A percentile compares a stretch with the other conserved stretches of the same genome.
phyloP scores from a whole-genome alignment of 2,329 filamentous ascomycete genomes.

The Botrytis pseudocinerea region DNA sequence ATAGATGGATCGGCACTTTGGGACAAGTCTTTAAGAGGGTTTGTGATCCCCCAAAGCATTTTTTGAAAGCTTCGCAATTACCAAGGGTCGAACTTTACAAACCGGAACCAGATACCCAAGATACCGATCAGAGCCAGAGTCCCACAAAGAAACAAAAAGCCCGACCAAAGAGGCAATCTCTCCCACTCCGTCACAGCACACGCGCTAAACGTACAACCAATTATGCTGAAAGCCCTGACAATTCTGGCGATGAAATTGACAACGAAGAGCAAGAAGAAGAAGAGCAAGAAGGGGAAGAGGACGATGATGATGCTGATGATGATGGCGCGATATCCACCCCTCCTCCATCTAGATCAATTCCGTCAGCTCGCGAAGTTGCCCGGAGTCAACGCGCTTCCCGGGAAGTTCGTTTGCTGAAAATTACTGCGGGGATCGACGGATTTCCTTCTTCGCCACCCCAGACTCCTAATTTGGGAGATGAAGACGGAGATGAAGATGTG shows the following conservation, averaged over 20 bases:
- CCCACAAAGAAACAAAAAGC: slow-evolving; percentile 25
- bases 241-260: slow-evolving; percentile 24
- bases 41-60: slow-evolving; percentile 40
- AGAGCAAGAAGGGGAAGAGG: slow-evolving; percentile 15
- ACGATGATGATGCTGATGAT: slow-evolving; percentile 26
- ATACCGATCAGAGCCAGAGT: slow-evolving; percentile 25
- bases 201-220: slow-evolving; percentile 27
- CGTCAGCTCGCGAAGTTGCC: slow-evolving; percentile 16
- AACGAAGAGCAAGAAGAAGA: slow-evolving; percentile 22
- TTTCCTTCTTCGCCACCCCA: slow-evolving; percentile 26
- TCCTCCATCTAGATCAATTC: neutral
- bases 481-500: slow-evolving; percentile 24
- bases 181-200: slow-evolving; percentile 26
- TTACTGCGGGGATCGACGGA: slow-evolving; percentile 36
- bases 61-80: slow-evolving; percentile 20
- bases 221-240: slow-evolving; percentile 36
- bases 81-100: neutral
- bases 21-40: slow-evolving; percentile 63
- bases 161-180: neutral
- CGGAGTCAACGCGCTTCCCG: slow-evolving; percentile 28
- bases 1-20: slow-evolving; percentile 73
- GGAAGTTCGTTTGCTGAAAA: slow-evolving; percentile 35
- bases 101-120: neutral
- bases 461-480: slow-evolving; percentile 13
- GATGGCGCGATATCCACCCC: slow-evolving; percentile 17